These are phyloP conservation scores for Suillus subluteus DNA, from an alignment of 768 basidiomycete species.

Conservation along the genomic window DNA sequence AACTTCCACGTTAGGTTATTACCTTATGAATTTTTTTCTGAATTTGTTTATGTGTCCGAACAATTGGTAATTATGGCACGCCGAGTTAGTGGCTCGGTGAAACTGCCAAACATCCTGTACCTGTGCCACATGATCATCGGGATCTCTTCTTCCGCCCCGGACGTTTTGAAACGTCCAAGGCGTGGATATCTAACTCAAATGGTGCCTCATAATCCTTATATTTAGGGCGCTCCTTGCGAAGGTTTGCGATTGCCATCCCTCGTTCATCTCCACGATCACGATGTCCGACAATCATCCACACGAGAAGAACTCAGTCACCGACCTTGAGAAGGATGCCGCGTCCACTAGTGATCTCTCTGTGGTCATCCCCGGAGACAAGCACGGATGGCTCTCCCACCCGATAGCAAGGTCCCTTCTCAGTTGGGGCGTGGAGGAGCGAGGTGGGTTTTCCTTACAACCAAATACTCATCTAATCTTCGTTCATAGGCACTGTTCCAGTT, in stretches of 20 bases:
- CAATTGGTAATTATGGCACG: too few species aligned
- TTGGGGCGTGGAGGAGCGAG: conserved; percentile 38
- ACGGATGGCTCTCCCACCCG: conserved; percentile 7
- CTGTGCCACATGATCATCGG: conserved; percentile 5
- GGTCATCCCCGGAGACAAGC: conserved; percentile 8
- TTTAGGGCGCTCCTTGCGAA: neutral
- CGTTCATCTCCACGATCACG: conserved; percentile 10
- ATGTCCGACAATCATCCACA: conserved; percentile 29
- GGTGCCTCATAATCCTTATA: neutral
- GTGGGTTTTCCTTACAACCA: conserved; percentile 13
- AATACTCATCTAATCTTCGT: neutral
- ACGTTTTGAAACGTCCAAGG: neutral
- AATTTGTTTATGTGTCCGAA: neutral
- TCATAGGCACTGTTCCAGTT: conserved; percentile 56
- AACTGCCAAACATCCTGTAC: too few species aligned
- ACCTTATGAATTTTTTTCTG: neutral
- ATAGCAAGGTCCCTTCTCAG: conserved; percentile 25
- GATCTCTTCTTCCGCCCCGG: neutral
- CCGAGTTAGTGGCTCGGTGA: too few species aligned
- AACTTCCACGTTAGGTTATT: neutral
- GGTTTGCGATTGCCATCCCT: conserved; percentile 1
- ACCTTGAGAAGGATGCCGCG: conserved; percentile 33
- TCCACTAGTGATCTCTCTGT: conserved; percentile 11
- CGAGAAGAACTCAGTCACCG: conserved; percentile 23
- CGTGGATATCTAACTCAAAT: neutral